Base-by-base conservation (phyloP, 1,139 yeast genomes). In the Hanseniaspora sp. region DNA sequence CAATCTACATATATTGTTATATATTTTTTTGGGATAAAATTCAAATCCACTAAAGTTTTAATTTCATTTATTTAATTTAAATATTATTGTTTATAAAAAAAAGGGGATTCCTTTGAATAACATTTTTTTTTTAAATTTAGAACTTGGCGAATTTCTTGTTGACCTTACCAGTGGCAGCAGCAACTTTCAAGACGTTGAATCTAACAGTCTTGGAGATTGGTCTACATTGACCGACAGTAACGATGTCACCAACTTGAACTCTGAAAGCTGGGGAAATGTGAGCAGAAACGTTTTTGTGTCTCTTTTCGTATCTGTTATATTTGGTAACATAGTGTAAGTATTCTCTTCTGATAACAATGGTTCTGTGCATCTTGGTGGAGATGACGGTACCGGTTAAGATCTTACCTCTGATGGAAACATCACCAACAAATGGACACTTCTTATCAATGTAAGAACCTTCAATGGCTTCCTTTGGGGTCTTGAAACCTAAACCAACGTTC, bases 241-340 rank as follows among this genome's bases (percentile, higher is more conserved):
- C 98, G 67, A 85, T 80, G 73, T 94, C 99, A 82, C 99, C 99
- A 75, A 90, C 97, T 74, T 79, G 79, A 70, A 90, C 96, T 82
- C 99, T 95, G 97, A 92, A 92, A 77, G 98, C 98, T 78, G 99
- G 99, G 64, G 97, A 90, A 71, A 94, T 87, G 82, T 92, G 99
- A 70, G 96, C 98, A 74, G 99, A 95, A 65, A 94, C 82, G 83
- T 92, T 94, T 94, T 92, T 94, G 87, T 92, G 99, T 82, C 99
- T 90, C 87, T 92, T 92, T 82, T 92, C 99, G 85, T 88, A 92
- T 86, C 99, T 90, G 95, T 90, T 92, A 83, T 92, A 92, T 86
- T 94, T 92, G 77, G 97, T 95, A 76, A 92, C 85, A 80, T 87
- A 94, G 82, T 94, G 99, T 76, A 94, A 87, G 94, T 94, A 94